Evolutionary conservation across 331 rosid genomes (phyloP).

Genomic region (Pyrus hybrid): DNA sequence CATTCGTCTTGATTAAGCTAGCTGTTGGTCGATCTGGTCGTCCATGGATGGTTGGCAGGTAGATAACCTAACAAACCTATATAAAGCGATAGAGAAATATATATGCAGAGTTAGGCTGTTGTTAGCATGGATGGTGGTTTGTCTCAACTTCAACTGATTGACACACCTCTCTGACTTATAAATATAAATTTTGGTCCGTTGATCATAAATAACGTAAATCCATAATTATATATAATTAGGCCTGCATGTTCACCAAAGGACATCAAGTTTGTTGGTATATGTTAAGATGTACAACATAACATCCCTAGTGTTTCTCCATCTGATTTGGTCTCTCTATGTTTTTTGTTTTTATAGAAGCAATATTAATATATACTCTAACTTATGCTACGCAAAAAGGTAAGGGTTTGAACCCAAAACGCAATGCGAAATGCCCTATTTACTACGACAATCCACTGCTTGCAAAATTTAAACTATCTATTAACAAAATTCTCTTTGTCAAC

Average conservation of each 20-base stretch:
- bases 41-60: constrained; percentile 5
- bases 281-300: neutral
- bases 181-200: neutral
- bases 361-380: too few species aligned
- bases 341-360: too few species aligned
- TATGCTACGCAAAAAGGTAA: too few species aligned
- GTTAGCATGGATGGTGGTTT: constrained; percentile 4
- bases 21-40: neutral
- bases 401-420: too few species aligned
- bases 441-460: too few species aligned
- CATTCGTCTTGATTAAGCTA: neutral
- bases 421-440: too few species aligned
- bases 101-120: neutral
- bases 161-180: constrained; percentile 1
- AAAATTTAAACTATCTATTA: too few species aligned
- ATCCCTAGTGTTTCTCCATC: neutral
- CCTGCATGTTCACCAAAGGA: neutral
- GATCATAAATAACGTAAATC: neutral
- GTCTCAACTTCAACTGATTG: constrained; percentile 2
- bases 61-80: constrained; percentile 14
- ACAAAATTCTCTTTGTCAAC: too few species aligned
- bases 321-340: neutral
- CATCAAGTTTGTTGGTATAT: neutral
- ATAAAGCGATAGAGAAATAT: neutral
- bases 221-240: neutral